phyloP scores from a whole-genome alignment of 208 protist species.

The Leishmania tarentolae region DNA sequence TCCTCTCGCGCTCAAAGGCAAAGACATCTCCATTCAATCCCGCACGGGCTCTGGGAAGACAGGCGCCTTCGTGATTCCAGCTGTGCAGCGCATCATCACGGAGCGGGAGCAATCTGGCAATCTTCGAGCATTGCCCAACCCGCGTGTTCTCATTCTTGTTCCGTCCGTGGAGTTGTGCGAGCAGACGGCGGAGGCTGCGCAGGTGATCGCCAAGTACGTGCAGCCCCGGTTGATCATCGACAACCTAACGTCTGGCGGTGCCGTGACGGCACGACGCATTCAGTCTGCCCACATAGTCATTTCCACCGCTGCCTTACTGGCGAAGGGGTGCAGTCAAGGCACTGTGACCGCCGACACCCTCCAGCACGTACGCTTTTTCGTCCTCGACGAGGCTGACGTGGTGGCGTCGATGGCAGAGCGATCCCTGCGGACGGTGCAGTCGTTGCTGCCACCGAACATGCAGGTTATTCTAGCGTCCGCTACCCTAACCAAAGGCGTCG shows the following conservation, averaged over 20 bases:
- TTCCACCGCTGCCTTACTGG: constrained; percentile 82
- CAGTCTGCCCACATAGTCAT: constrained; percentile 85
- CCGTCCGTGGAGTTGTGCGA: constrained; percentile 96
- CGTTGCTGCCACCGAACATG: constrained; percentile 76
- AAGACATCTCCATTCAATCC: constrained; percentile 88
- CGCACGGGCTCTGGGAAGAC: constrained; percentile 91
- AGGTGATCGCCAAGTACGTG: constrained; percentile 74
- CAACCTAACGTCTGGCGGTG: constrained; percentile 71
- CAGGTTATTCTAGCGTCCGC: constrained; percentile 96
- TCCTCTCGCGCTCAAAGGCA: constrained; percentile 92
- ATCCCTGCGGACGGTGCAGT: constrained; percentile 88
- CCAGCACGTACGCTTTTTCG: constrained; percentile 74
- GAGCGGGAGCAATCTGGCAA: constrained; percentile 57
- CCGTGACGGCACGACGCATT: constrained; percentile 60
- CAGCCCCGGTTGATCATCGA: constrained; percentile 82
- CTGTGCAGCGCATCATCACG: constrained; percentile 84
- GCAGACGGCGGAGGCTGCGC: constrained; percentile 89
- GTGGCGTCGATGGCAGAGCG: constrained; percentile 94
- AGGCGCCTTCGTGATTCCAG: constrained; percentile 88
- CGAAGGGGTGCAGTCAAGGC: constrained; percentile 58
- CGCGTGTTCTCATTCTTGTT: constrained; percentile 94
- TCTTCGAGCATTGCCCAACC: constrained; percentile 37
- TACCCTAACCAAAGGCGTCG: constrained; percentile 93
- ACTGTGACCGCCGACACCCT: constrained; percentile 61
- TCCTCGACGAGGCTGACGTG: constrained; percentile 97